Evolutionary conservation across 805 yeast species (phyloP).

Genomic region (Maudiozyma saulgeensis): DNA sequence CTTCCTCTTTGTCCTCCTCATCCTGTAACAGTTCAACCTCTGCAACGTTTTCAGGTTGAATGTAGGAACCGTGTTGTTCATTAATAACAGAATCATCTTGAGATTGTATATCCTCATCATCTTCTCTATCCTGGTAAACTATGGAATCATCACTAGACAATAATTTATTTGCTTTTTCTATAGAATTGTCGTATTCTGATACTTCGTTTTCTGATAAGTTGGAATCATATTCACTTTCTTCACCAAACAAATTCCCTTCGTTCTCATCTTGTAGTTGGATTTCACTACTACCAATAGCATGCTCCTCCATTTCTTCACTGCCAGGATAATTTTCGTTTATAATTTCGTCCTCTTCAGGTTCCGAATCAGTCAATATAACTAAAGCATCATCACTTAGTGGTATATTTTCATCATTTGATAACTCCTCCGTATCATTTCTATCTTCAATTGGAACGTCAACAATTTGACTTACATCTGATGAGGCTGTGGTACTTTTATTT

Average conservation of each 20-base stretch:
- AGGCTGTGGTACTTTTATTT: neutral
- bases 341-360: neutral
- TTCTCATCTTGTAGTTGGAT: neutral
- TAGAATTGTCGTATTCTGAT: neutral
- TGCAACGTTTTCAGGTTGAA: too few species aligned
- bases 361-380: neutral
- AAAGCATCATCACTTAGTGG: neutral
- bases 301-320: neutral
- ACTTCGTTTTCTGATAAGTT: neutral
- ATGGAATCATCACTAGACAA: neutral
- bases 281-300: neutral
- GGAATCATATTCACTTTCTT: neutral
- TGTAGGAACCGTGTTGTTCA: too few species aligned
- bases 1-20: neutral
- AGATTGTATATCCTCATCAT: too few species aligned
- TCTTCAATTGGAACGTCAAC: neutral
- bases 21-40: neutral
- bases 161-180: neutral
- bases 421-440: neutral
- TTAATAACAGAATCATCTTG: too few species aligned
- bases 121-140: neutral
- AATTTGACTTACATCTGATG: neutral
- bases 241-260: neutral
- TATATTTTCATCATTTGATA: neutral
- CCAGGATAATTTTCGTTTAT: constrained; percentile 1